Conservation (phyloP, 139 green algal genomes). For the Eudorina sp. region DNA sequence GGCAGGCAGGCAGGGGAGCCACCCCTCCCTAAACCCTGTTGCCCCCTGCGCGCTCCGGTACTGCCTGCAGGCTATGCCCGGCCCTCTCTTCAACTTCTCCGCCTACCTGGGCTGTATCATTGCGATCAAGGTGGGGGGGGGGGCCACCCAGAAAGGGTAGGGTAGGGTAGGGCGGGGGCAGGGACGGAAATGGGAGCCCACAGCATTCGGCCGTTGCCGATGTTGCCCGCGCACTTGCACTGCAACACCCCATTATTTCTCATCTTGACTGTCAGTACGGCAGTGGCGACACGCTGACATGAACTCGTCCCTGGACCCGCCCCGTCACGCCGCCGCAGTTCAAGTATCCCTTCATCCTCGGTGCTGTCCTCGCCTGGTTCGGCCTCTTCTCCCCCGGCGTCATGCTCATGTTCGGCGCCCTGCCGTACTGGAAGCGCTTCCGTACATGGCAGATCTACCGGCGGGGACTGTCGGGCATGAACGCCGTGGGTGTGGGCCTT, state of each 20-base stretch:
- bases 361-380: constrained; percentile 85
- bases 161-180: no score
- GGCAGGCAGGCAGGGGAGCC: no score
- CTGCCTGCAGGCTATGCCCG: constrained; percentile 91
- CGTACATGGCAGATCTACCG: constrained; percentile 60
- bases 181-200: no score
- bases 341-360: constrained; percentile 68
- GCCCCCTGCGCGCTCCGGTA: neutral
- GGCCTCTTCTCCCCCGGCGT: constrained; percentile 93
- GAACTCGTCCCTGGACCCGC: neutral
- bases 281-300: no score
- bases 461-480: constrained; percentile 80
- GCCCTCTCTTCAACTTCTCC: constrained; percentile 96
- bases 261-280: no score
- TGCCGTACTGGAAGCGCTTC: constrained; percentile 93
- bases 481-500: constrained; percentile 88
- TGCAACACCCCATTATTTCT: no score
- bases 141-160: no score
- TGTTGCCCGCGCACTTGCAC: no score
- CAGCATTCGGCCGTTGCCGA: no score
- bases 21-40: neutral
- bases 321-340: constrained; percentile 30
- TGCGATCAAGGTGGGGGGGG: constrained; percentile 61
- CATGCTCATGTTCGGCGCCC: constrained; percentile 92
- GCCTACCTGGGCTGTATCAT: constrained; percentile 95